Conservation (phyloP, 1,139 yeast species). For the Protomyces lactucae-debilis region DNA sequence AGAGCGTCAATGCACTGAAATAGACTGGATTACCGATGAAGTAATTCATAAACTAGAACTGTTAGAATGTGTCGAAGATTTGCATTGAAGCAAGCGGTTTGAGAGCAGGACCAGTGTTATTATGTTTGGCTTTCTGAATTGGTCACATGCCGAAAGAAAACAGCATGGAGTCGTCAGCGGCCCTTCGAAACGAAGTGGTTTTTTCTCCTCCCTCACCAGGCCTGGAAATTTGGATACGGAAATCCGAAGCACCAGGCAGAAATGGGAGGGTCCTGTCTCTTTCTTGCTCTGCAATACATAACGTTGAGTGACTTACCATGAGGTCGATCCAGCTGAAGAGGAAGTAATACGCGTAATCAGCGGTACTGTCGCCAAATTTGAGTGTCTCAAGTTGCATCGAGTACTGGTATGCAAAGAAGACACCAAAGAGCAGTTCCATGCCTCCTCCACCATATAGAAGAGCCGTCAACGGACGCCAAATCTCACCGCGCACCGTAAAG, state of each 20-base stretch:
- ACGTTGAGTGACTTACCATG: slow-evolving; percentile 35
- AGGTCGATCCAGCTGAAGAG: slow-evolving; percentile 37
- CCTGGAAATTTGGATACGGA: slow-evolving; percentile 35
- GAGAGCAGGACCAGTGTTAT: slow-evolving; percentile 23
- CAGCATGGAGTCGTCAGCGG: slow-evolving; percentile 34
- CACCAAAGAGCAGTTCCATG: slow-evolving; percentile 34
- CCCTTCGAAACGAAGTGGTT: slow-evolving; percentile 34
- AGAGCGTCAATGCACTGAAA: slow-evolving; percentile 29
- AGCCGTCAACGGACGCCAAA: slow-evolving; percentile 41
- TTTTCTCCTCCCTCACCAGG: slow-evolving; percentile 41
- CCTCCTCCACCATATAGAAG: slow-evolving; percentile 36
- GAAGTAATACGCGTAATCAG: slow-evolving; percentile 39
- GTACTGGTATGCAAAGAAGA: slow-evolving; percentile 37
- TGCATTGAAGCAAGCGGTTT: slow-evolving; percentile 28
- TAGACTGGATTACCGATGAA: slow-evolving; percentile 1
- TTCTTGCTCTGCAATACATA: slow-evolving; percentile 18
- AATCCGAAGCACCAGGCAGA: slow-evolving; percentile 23
- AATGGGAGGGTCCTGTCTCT: slow-evolving; percentile 5
- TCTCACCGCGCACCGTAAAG: slow-evolving; percentile 34
- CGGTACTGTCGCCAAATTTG: slow-evolving; percentile 36
- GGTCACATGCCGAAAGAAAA: slow-evolving; percentile 28
- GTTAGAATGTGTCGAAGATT: neutral
- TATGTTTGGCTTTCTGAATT: slow-evolving; percentile 34
- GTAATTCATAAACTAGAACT: slow-evolving; percentile 28
- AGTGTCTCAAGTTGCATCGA: slow-evolving; percentile 38